Evolutionary conservation across 2,329 filamentous ascomycete genomes (phyloP).

Genomic region (Aspergillus pseudonomiae): DNA sequence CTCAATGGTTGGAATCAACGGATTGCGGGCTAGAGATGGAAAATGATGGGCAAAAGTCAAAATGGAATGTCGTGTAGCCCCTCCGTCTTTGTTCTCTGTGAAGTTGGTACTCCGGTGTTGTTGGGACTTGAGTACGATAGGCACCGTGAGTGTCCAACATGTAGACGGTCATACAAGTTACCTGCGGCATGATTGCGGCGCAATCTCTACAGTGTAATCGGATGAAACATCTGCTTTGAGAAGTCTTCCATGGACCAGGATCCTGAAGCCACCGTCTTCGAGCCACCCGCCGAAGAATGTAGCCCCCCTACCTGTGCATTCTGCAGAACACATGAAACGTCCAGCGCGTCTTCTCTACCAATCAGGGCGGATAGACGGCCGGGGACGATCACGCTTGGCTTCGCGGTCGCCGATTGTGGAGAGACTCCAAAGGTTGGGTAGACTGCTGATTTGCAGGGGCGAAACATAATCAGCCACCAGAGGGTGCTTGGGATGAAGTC

Average conservation of each 20-base stretch:
- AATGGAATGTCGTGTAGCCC: neutral
- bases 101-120: neutral
- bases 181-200: neutral
- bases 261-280: constrained; percentile 8
- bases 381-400: constrained; percentile 8
- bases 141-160: neutral
- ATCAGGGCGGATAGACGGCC: constrained; percentile 5
- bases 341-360: constrained; percentile 21
- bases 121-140: neutral
- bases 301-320: constrained; percentile 6
- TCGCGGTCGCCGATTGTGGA: neutral
- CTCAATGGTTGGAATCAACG: neutral
- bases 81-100: neutral
- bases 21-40: neutral
- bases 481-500: neutral
- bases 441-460: neutral
- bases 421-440: neutral
- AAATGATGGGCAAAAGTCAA: neutral
- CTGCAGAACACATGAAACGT: constrained; percentile 16
- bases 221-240: neutral
- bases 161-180: neutral
- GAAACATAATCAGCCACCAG: neutral
- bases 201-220: neutral
- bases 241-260: neutral
- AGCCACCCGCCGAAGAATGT: neutral